phyloP scores from a whole-genome alignment of 2,329 filamentous ascomycete genomes.

The Colletotrichum incanum region DNA sequence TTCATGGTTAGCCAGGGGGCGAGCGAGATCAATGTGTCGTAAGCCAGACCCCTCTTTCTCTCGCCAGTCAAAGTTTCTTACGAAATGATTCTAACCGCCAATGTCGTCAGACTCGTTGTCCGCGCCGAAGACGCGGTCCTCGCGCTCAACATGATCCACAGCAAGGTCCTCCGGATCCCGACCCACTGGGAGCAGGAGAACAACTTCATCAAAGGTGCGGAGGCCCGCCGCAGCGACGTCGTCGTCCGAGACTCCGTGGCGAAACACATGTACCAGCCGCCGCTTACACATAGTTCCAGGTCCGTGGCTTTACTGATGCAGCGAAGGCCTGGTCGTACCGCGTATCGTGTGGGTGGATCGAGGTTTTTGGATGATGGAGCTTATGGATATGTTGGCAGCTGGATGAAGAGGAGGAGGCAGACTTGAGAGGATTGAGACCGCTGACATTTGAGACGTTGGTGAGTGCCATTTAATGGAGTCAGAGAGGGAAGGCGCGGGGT shows the following conservation, averaged over 20 bases:
- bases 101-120: conserved; percentile 73
- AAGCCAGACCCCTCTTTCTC: conserved; percentile 52
- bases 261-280: not conserved
- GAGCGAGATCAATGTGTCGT: conserved; percentile 99
- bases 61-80: no score
- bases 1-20: conserved; percentile 73
- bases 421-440: not conserved
- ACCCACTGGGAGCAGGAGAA: conserved; percentile 39
- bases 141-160: conserved; percentile 96
- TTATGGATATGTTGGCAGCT: not conserved
- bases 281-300: conserved; percentile 37
- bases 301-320: conserved; percentile 39
- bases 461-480: not conserved
- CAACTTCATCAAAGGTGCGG: conserved; percentile 42
- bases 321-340: not conserved
- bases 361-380: not conserved
- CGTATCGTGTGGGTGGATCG: not conserved
- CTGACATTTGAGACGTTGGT: no score
- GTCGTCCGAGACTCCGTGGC: not conserved
- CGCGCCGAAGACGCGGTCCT: conserved; percentile 90
- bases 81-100: no score
- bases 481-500: not conserved
- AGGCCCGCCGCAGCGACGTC: not conserved
- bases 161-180: conserved; percentile 64
- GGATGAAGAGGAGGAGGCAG: not conserved